These are phyloP conservation scores for Erigeron philadelphicus DNA, from an alignment of 140 eudicot genomes.

Conservation along the genomic window DNA sequence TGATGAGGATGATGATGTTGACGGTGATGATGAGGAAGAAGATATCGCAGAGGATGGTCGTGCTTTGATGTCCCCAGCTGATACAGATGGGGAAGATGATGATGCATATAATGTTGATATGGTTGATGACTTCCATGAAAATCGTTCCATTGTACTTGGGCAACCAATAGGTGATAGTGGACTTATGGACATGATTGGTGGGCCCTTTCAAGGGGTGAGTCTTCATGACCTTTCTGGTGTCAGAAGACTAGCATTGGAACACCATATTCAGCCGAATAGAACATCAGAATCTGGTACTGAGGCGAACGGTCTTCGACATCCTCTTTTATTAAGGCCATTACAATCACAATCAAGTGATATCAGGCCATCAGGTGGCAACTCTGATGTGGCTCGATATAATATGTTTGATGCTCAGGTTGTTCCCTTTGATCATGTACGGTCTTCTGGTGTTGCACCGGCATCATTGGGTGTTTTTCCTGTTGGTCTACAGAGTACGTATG, in stretches of 20 bases:
- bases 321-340: slow-evolving; percentile 68
- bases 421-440: slow-evolving; percentile 49
- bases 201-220: slow-evolving; percentile 81
- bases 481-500: slow-evolving; percentile 71
- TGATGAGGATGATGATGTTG: slow-evolving; percentile 74
- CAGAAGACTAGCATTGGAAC: slow-evolving; percentile 53
- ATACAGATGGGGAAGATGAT: slow-evolving; percentile 80
- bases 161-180: slow-evolving; percentile 63
- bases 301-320: slow-evolving; percentile 64
- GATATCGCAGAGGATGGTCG: slow-evolving; percentile 79
- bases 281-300: slow-evolving; percentile 54
- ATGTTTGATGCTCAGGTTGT: slow-evolving; percentile 81
- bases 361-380: slow-evolving; percentile 55
- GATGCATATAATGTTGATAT: slow-evolving; percentile 89
- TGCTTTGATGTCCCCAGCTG: slow-evolving; percentile 60
- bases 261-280: slow-evolving; percentile 62
- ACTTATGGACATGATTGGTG: slow-evolving; percentile 64
- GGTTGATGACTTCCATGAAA: slow-evolving; percentile 44
- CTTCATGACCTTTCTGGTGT: slow-evolving; percentile 81
- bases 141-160: slow-evolving; percentile 38
- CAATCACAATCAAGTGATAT: slow-evolving; percentile 47
- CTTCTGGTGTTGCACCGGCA: slow-evolving; percentile 46
- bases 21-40: slow-evolving; percentile 61
- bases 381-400: slow-evolving; percentile 51
- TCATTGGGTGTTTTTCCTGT: slow-evolving; percentile 65